Conservation (phyloP, 305 asterid species). For the Fraxinus paxiana region DNA sequence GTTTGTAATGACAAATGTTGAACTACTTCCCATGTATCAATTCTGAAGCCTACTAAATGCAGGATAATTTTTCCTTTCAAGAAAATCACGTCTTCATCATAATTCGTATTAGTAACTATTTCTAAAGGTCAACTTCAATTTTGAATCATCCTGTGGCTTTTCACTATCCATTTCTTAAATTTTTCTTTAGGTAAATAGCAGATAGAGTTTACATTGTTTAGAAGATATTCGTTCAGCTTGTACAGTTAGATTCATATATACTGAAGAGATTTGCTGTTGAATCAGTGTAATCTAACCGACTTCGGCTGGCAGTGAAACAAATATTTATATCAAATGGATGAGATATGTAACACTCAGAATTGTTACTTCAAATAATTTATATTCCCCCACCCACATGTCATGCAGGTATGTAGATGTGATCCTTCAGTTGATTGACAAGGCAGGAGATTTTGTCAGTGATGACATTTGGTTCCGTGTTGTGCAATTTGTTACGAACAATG, state of each 20-base stretch:
- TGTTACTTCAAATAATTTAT: not conserved
- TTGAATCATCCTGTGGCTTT: not conserved
- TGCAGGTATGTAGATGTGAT: slow-evolving; percentile 97
- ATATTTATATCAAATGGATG: not conserved
- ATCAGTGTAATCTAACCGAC: not conserved
- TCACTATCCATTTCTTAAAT: not conserved
- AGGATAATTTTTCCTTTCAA: not conserved
- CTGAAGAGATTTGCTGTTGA: not conserved
- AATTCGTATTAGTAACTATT: not conserved
- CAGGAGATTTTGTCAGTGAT: slow-evolving; percentile 98
- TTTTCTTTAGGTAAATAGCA: not conserved
- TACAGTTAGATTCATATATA: not conserved
- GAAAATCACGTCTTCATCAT: not conserved
- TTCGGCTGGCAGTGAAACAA: not conserved
- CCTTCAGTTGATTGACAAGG: slow-evolving; percentile 99
- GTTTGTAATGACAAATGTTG: not conserved
- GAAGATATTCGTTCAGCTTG: not conserved
- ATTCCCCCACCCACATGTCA: not conserved
- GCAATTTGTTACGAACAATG: slow-evolving; percentile 95
- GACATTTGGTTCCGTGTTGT: slow-evolving; percentile 99
- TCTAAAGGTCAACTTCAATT: not conserved
- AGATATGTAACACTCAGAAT: not conserved
- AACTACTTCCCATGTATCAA: not conserved
- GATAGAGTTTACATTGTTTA: not conserved
- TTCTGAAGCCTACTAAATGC: not conserved